Conservation (phyloP, 139 green algal species). For the Chlamydomonas sp. region DNA sequence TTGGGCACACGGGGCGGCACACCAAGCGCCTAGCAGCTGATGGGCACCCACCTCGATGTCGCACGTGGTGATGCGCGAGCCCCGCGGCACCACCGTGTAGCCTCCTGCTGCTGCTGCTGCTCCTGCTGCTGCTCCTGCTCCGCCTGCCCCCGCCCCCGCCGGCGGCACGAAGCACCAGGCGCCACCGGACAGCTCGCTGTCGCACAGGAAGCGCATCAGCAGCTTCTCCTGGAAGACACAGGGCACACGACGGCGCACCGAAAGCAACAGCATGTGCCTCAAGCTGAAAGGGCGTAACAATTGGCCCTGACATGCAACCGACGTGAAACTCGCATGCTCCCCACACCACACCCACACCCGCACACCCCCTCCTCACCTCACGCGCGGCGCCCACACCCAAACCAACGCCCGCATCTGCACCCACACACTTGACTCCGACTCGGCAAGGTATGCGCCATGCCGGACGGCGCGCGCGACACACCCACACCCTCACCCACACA, state of each 20-base stretch:
- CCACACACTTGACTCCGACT: not conserved
- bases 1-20: no score
- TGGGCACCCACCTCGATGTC: constrained; percentile 47
- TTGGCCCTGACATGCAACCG: not conserved
- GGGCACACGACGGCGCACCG: not conserved
- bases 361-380: not conserved
- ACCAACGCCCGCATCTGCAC: not conserved
- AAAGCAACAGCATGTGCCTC: not conserved
- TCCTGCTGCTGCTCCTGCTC: not conserved
- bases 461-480: not conserved
- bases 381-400: not conserved
- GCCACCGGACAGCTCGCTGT: constrained; percentile 67
- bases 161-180: constrained; percentile 65
- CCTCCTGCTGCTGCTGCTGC: not conserved
- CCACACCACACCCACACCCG: not conserved
- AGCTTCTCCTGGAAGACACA: constrained; percentile 51
- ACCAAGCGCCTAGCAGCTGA: no score
- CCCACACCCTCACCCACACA: not conserved
- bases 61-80: constrained; percentile 31
- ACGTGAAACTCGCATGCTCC: not conserved
- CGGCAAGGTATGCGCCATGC: not conserved
- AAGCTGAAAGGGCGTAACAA: not conserved
- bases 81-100: not conserved
- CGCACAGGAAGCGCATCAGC: constrained; percentile 79
- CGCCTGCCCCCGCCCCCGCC: not conserved